Evolutionary conservation across 192 early-diverging fungal genomes (phyloP), one percentile per base, ranked within the genome.

Genomic region (Entophlyctis luteolus): DNA sequence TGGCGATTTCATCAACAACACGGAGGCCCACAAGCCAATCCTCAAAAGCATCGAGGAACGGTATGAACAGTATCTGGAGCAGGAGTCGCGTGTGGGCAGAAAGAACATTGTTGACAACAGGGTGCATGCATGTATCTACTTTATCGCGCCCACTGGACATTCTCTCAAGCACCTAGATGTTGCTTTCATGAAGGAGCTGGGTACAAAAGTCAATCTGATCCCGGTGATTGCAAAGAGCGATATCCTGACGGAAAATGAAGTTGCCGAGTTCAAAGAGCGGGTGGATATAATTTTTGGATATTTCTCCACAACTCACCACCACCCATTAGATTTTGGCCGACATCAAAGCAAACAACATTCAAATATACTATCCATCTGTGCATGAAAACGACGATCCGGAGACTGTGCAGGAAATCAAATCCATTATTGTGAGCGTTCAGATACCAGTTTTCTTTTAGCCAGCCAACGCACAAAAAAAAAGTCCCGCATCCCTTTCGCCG

Each of bases 161-260:
- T 78, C 76, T n/a, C 71, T 93, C 57, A 89, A 89, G 75, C 92
- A 94, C 47, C 81, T 97, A 49, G 96, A 99, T 70, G 90, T 99
- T 72, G 90, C 91, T 70, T 91, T 95, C 65, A 99, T 99, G 96
- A 94, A 95, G 83, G 86, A 87, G 34, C 82, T 99, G 46, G 93
- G 92, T 36, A 83, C 88, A 35, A 91, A 95, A 67, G 93, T 95
- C 65, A 99, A 99, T 77, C 81, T 99, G 75, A 96, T 99, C 70
- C 96, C 96, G 22, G 91, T 98, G 60, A 95, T 99, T 81, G 92
- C 96, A 54, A 99, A 99, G 77, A 92, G 94, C 47, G 96, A 99
- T 80, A 94, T 95, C 25, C 78, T 99, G 83, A 96, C 95, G 38
- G 93, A 93, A 22, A 81, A 86, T 12, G 90, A 94, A 57, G 82